Conservation (phyloP, 345 rosid genomes). For the Eucalyptus marginata region DNA sequence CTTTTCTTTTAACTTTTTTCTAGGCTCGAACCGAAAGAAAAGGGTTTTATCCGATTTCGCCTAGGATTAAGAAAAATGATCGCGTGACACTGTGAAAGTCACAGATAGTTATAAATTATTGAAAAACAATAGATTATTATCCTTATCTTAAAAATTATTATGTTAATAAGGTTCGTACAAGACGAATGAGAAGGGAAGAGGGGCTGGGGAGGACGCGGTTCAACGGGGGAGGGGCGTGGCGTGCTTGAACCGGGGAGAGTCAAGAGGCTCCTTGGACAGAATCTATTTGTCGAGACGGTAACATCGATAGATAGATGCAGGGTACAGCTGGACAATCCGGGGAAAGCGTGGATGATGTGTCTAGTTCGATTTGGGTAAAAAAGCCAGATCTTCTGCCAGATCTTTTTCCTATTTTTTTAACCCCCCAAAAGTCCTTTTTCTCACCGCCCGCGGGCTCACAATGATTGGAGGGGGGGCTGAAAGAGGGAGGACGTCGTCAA, state of each 20-base stretch:
- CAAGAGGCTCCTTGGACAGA: neutral
- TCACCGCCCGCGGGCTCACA: neutral
- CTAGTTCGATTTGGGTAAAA: neutral
- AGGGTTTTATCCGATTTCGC: neutral
- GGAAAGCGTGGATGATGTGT: neutral
- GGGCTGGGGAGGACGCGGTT: neutral
- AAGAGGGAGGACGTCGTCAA: neutral
- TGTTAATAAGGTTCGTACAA: too few species aligned
- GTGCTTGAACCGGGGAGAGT: neutral
- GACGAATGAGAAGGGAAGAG: neutral
- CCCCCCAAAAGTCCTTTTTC: too few species aligned
- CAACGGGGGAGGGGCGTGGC: neutral
- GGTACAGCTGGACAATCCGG: neutral
- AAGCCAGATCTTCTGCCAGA: neutral
- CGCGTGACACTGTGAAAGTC: too few species aligned
- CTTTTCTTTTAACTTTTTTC: neutral
- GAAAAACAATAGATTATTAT: fast-evolving
- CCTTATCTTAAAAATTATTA: too few species aligned
- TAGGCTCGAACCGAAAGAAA: neutral
- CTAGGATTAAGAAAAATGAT: too few species aligned
- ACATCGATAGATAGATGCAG: neutral
- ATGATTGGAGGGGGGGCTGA: neutral
- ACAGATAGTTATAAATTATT: too few species aligned
- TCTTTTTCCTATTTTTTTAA: too few species aligned
- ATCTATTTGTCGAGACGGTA: neutral